These are phyloP conservation scores for Acacia confusa DNA, from an alignment of 306 rosid genomes.

Conservation along the genomic window DNA sequence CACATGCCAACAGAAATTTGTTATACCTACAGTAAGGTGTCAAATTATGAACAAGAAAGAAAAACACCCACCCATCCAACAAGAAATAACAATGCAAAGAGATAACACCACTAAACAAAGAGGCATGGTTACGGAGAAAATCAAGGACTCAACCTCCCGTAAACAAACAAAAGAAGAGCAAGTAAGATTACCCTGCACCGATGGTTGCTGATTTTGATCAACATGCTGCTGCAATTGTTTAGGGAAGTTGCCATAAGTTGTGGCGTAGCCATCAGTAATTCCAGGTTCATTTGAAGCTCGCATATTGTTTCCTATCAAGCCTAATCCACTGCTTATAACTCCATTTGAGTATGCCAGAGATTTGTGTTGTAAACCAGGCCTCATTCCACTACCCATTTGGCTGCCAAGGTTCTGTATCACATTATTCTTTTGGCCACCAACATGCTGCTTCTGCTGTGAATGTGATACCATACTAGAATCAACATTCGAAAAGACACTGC, in stretches of 20 bases:
- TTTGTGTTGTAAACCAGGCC: constrained; percentile 74
- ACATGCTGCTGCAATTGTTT: constrained; percentile 54
- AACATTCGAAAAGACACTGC: constrained; percentile 58
- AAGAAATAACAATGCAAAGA: constrained; percentile 11
- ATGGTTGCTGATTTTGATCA: constrained; percentile 53
- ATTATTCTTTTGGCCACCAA: constrained; percentile 69
- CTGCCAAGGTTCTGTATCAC: constrained; percentile 64
- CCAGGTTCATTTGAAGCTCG: constrained; percentile 67
- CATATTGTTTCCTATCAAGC: constrained; percentile 65
- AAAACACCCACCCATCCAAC: neutral
- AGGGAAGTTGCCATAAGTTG: constrained; percentile 63
- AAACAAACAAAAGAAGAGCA: neutral
- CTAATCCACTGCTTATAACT: constrained; percentile 58
- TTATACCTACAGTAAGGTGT: constrained; percentile 28
- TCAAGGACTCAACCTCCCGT: neutral
- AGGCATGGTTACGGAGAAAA: neutral
- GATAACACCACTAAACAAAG: neutral
- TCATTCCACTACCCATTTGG: constrained; percentile 73
- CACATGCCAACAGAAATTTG: constrained; percentile 60
- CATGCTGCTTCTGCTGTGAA: constrained; percentile 69
- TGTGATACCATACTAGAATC: constrained; percentile 67
- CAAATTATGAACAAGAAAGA: constrained; percentile 4
- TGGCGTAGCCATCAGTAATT: constrained; percentile 62
- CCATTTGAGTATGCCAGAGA: constrained; percentile 79
- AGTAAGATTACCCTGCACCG: constrained; percentile 61